These are phyloP conservation scores for Erigeron canadensis DNA, from an alignment of 129 eudicot genomes.

Conservation along the genomic window DNA sequence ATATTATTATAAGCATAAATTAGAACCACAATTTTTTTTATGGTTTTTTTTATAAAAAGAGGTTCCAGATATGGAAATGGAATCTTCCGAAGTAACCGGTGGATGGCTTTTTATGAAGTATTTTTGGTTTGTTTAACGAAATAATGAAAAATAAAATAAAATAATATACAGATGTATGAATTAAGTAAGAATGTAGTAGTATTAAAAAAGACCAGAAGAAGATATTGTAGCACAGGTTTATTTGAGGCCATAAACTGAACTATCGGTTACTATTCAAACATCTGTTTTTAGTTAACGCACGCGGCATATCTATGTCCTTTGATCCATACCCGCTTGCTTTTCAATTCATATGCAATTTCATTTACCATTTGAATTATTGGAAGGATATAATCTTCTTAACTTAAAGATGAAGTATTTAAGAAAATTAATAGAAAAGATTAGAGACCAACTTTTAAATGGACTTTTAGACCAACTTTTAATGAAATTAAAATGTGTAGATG, in stretches of 20 bases:
- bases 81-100: neutral
- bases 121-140: neutral
- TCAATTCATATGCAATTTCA: no score
- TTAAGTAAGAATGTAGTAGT: neutral
- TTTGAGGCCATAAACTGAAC: neutral
- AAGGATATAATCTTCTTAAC: no score
- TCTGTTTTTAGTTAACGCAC: neutral
- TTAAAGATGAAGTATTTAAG: no score
- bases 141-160: no score
- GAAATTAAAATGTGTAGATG: no score
- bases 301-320: neutral
- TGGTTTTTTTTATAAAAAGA: no score
- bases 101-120: neutral
- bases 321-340: neutral
- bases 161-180: neutral
- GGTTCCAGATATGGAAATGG: neutral
- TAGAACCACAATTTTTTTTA: neutral
- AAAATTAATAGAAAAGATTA: no score
- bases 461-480: no score
- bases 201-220: neutral
- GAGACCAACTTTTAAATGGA: no score
- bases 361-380: neutral
- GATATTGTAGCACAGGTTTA: neutral
- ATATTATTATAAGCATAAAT: no score
- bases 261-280: neutral